Percentiles rank a stretch among this genome's conserved stretches.
These are phyloP conservation scores for Curvularia lunata DNA, from an alignment of 2,329 filamentous ascomycete species.

Conservation along the genomic window DNA sequence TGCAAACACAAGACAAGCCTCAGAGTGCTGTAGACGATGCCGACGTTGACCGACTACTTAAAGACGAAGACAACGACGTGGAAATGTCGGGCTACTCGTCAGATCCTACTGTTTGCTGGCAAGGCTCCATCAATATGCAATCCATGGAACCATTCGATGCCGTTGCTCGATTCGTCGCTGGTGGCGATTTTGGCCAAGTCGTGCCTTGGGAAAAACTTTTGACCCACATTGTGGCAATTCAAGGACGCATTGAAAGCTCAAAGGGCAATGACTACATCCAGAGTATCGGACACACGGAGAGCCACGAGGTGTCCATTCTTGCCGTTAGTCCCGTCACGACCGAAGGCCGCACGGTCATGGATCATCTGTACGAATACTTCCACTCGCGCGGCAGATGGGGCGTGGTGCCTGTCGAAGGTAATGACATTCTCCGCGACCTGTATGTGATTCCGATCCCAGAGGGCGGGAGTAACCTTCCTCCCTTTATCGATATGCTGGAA, in stretches of 20 bases:
- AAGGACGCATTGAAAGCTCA: conserved; percentile 79
- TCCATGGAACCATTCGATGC: conserved; percentile 76
- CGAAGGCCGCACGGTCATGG: conserved; percentile 66
- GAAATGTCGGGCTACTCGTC: conserved; percentile 77
- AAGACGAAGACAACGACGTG: conserved; percentile 78
- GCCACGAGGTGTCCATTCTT: conserved; percentile 84
- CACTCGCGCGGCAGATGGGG: conserved; percentile 81
- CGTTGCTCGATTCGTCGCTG: conserved; percentile 82
- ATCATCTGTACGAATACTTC: conserved; percentile 87
- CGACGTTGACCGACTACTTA: conserved; percentile 87
- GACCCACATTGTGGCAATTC: conserved; percentile 71
- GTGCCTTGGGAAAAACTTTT: conserved; percentile 79
- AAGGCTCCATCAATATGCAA: conserved; percentile 65
- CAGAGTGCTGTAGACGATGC: conserved; percentile 74
- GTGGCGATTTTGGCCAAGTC: conserved; percentile 73
- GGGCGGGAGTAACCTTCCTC: conserved; percentile 72
- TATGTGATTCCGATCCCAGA: conserved; percentile 87
- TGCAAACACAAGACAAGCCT: conserved; percentile 49
- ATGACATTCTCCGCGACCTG: conserved; percentile 83
- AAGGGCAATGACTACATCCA: conserved; percentile 92
- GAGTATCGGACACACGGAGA: conserved; percentile 78
- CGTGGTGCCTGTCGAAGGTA: conserved; percentile 69
- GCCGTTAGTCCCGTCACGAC: conserved; percentile 70
- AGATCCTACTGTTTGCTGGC: conserved; percentile 70
- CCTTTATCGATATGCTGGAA: conserved; percentile 87